These are phyloP conservation scores for Exserohilum rostratum DNA, from an alignment of 2,329 filamentous ascomycete species.

Conservation along the genomic window DNA sequence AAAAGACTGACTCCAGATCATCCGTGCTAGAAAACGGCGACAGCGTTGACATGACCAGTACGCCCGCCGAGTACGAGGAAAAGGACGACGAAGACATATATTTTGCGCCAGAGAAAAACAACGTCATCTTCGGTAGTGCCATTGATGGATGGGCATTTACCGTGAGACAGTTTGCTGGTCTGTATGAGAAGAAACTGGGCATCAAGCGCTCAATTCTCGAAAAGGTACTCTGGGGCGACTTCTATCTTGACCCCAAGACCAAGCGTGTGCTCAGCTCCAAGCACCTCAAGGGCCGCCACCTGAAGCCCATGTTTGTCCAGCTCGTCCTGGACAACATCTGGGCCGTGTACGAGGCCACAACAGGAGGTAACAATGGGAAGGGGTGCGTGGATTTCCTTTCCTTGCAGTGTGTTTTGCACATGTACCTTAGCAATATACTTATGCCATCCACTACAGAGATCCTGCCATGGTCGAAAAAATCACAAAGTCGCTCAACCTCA, in stretches of 20 bases:
- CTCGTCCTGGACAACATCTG: conserved; percentile 94
- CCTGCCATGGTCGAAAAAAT: conserved; percentile 87
- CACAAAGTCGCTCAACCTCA: conserved; percentile 86
- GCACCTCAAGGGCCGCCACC: conserved; percentile 85
- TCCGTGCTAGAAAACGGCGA: conserved; percentile 62
- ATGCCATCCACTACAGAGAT: conserved; percentile 63
- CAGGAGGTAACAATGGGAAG: conserved; percentile 79
- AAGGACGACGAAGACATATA: conserved; percentile 96
- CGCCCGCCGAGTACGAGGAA: conserved; percentile 75
- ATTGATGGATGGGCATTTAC: conserved; percentile 99
- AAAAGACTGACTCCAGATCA: conserved; percentile 62
- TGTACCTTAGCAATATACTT: conserved; percentile 49
- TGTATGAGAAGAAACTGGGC: conserved; percentile 96
- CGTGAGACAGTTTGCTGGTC: conserved; percentile 85
- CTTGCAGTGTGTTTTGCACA: conserved; percentile 35
- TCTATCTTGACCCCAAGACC: conserved; percentile 94
- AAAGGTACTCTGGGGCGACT: conserved; percentile 96
- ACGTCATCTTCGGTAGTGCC: conserved; percentile 97
- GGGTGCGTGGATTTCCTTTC: conserved; percentile 65
- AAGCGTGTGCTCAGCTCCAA: conserved; percentile 90
- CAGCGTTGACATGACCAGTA: conserved; percentile 53
- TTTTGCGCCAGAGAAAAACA: conserved; percentile 97
- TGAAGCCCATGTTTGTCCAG: conserved; percentile 98
- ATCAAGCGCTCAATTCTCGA: conserved; percentile 88
- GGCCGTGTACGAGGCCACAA: conserved; percentile 92